Percentiles rank a stretch among this genome's conserved stretches.
phyloP scores from a whole-genome alignment of 495 filamentous ascomycete species.

The Neurospora sp. region DNA sequence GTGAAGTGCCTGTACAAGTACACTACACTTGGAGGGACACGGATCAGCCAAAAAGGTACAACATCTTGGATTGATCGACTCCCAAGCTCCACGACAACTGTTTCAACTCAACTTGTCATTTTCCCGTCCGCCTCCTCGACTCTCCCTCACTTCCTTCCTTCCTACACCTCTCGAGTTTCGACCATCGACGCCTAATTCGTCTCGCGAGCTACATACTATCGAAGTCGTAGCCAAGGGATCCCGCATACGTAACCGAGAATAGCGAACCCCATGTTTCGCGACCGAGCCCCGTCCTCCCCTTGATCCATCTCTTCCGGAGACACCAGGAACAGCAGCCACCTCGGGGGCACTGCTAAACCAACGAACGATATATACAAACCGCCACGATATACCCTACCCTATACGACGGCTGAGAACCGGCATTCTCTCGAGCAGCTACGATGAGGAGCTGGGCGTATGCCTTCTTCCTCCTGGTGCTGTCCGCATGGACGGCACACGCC shows the following conservation, averaged over 20 bases:
- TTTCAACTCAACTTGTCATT: neutral
- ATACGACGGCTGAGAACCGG: neutral
- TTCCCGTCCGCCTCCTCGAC: neutral
- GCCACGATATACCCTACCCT: conserved; percentile 9
- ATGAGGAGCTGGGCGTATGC: conserved; percentile 34
- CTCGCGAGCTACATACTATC: neutral
- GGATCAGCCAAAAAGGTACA: neutral
- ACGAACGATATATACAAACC: conserved; percentile 1
- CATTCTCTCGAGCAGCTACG: conserved; percentile 1
- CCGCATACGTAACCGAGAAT: neutral
- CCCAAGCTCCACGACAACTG: neutral
- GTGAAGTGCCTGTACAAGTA: neutral
- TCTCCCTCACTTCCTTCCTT: neutral
- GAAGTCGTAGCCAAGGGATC: neutral
- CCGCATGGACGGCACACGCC: conserved; percentile 47
- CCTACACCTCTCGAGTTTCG: neutral
- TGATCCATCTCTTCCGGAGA: neutral
- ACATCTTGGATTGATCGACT: neutral
- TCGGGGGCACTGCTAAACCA: neutral
- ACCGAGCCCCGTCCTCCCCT: neutral
- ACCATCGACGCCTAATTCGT: neutral
- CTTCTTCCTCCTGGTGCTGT: conserved; percentile 37
- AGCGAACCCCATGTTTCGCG: neutral
- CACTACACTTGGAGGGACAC: neutral
- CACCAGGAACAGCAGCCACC: neutral